Evolutionary conservation across 75 land plant species (phyloP).

Genomic region (Pinus albicaulis): DNA sequence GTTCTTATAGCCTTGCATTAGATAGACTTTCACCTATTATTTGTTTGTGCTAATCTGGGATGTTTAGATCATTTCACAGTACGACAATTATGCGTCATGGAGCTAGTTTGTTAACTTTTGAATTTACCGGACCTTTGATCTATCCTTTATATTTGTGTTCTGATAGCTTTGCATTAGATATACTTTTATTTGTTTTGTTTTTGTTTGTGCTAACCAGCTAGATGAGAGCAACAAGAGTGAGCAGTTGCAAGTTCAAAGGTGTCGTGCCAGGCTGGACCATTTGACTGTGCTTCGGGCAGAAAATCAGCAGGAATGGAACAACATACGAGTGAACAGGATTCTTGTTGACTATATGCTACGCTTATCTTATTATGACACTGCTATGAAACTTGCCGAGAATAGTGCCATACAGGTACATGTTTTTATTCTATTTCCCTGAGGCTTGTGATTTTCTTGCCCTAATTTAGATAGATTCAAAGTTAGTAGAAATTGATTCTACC

Average conservation of each 20-base stretch:
- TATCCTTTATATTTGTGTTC: neutral
- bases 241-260: slow-evolving; percentile 79
- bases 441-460: neutral
- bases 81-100: neutral
- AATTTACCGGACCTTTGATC: neutral
- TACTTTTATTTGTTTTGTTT: neutral
- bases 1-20: neutral
- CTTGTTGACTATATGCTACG: slow-evolving; percentile 97
- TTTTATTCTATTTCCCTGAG: neutral
- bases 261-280: slow-evolving; percentile 82
- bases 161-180: neutral
- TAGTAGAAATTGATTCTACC: neutral
- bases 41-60: slow-evolving; percentile 4
- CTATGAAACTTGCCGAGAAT: slow-evolving; percentile 65
- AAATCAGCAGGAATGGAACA: slow-evolving; percentile 58
- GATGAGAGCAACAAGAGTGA: slow-evolving; percentile 88
- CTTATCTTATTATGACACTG: slow-evolving; percentile 83
- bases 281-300: slow-evolving; percentile 64
- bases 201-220: slow-evolving; percentile 40
- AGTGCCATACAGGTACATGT: slow-evolving; percentile 67
- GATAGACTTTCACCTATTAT: neutral
- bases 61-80: too few species aligned
- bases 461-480: neutral
- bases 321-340: slow-evolving; percentile 69
- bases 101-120: neutral